phyloP scores from a whole-genome alignment of 31 red algal genomes.

The Bonnemaisonia californica region DNA sequence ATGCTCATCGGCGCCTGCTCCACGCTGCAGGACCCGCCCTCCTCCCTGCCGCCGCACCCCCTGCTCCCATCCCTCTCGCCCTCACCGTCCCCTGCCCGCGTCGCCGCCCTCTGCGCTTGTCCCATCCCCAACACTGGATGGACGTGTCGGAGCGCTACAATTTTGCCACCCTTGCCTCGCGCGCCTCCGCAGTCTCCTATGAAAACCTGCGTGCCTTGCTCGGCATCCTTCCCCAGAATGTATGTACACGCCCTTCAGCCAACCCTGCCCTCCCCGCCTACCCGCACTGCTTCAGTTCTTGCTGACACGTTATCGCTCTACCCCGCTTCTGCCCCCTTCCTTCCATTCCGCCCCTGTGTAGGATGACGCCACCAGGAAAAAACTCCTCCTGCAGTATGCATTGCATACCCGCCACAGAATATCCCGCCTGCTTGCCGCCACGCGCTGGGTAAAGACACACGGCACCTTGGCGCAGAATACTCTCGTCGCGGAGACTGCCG shows the following conservation, averaged over 20 bases:
- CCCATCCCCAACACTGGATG: not conserved
- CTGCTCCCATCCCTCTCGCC: not conserved
- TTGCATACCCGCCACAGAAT: conserved; percentile 58
- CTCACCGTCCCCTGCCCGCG: not conserved
- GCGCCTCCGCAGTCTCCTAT: conserved; percentile 3
- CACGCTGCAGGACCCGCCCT: too few species aligned
- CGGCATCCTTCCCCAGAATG: conserved; percentile 3
- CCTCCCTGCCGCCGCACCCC: too few species aligned
- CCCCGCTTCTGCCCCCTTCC: not conserved
- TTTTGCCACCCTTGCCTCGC: conserved; percentile 1
- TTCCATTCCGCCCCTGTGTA: not conserved
- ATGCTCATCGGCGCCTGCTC: too few species aligned
- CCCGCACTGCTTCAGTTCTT: not conserved
- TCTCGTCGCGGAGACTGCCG: conserved; percentile 35
- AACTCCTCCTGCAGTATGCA: conserved; percentile 52
- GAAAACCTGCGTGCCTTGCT: not conserved
- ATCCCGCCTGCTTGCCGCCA: conserved; percentile 61
- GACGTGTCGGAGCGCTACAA: not conserved
- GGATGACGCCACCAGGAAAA: conserved; percentile 52
- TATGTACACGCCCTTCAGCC: not conserved
- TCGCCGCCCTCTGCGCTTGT: not conserved
- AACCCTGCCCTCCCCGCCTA: not conserved
- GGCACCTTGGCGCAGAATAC: conserved; percentile 21
- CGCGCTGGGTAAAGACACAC: conserved; percentile 54
- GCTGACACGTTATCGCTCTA: not conserved